Percentiles rank a stretch among this genome's conserved stretches.
phyloP scores from a whole-genome alignment of 176 grass and related monocot genomes.

The Phoenix roebelenii region DNA sequence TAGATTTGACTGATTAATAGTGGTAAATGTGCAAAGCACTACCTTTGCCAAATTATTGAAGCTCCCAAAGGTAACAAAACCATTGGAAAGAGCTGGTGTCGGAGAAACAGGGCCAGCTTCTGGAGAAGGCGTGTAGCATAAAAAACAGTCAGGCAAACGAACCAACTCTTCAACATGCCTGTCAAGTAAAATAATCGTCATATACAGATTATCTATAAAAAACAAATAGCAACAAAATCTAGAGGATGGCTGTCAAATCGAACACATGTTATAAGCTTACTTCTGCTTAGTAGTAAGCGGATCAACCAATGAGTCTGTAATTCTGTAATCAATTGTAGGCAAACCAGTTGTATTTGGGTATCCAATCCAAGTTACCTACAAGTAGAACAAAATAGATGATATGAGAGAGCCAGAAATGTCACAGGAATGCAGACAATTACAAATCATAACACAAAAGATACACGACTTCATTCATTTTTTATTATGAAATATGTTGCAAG shows the following conservation, averaged over 20 bases:
- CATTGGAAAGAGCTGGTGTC: slow-evolving; percentile 85
- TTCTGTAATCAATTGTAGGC: slow-evolving; percentile 93
- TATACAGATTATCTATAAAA: background rate
- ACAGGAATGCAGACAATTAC: no score
- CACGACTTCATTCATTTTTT: no score
- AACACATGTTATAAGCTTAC: slow-evolving; percentile 32
- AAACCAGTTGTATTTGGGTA: slow-evolving; percentile 99
- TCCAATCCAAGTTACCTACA: slow-evolving; percentile 94
- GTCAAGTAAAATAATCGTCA: slow-evolving; percentile 20
- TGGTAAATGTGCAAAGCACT: slow-evolving; percentile 9
- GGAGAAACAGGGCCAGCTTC: slow-evolving; percentile 86
- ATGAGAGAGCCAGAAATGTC: no score
- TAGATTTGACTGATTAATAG: background rate
- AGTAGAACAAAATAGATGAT: background rate
- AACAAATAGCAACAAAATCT: background rate
- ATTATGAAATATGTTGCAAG: no score
- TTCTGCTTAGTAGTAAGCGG: slow-evolving; percentile 65
- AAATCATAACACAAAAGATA: no score
- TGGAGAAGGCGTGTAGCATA: slow-evolving; percentile 93
- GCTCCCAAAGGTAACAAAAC: slow-evolving; percentile 92
- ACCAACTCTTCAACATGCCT: slow-evolving; percentile 94
- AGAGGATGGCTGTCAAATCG: background rate
- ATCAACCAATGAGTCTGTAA: slow-evolving; percentile 78
- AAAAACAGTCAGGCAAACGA: slow-evolving; percentile 79
- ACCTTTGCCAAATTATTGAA: slow-evolving; percentile 99